These are phyloP conservation scores for Neonectria hederae DNA, from an alignment of 2,329 filamentous ascomycete genomes.

Conservation along the genomic window DNA sequence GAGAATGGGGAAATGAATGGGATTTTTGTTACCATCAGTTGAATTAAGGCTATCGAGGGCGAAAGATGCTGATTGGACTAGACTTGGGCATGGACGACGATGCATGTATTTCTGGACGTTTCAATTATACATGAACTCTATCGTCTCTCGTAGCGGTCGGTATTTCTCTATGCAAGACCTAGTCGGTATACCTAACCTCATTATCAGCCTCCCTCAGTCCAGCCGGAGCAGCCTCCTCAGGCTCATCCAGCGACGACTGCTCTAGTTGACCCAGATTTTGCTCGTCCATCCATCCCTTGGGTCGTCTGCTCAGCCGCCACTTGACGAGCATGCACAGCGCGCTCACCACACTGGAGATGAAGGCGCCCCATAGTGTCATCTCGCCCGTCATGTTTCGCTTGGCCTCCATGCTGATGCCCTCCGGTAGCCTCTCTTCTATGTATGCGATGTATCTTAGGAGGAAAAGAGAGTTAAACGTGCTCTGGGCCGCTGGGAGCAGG, in stretches of 20 bases:
- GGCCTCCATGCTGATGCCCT: conserved; percentile 38
- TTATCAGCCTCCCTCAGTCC: conserved; percentile 9
- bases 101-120: neutral
- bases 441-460: conserved; percentile 31
- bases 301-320: conserved; percentile 38
- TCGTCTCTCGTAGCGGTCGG: neutral
- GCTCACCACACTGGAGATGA: conserved; percentile 27
- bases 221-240: conserved; percentile 8
- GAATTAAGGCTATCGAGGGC: neutral
- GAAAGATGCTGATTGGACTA: neutral
- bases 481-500: conserved; percentile 30
- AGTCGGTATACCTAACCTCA: conserved; percentile 33
- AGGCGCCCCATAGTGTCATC: conserved; percentile 37
- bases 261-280: conserved; percentile 34
- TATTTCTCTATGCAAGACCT: neutral
- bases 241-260: conserved; percentile 2
- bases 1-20: neutral
- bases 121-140: neutral
- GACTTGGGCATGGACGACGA: neutral
- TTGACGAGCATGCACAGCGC: conserved; percentile 35
- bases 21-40: neutral
- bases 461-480: conserved; percentile 29
- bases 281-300: conserved; percentile 38
- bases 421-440: conserved; percentile 35
- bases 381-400: conserved; percentile 26